These are phyloP conservation scores for Fusarium fujikuroi DNA, from an alignment of 2,329 filamentous ascomycete species.

Conservation along the genomic window DNA sequence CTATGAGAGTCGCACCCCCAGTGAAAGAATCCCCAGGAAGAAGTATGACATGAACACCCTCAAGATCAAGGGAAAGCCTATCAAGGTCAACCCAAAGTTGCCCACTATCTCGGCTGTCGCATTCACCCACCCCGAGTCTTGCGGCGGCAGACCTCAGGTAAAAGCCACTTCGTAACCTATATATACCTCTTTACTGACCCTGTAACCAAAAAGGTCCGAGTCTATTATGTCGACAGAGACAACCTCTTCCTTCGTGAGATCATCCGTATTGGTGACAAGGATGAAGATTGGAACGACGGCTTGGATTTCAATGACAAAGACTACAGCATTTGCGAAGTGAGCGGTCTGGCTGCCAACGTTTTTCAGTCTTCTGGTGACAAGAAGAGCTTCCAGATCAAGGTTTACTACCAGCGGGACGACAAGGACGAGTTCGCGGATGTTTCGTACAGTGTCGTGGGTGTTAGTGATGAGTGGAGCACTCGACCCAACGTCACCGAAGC, in stretches of 20 bases:
- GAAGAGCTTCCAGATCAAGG: background rate
- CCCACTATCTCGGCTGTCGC: background rate
- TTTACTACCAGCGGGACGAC: background rate
- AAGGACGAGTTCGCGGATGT: background rate
- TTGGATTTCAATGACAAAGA: background rate
- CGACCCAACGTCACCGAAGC: background rate
- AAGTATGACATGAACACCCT: background rate
- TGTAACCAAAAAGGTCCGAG: background rate
- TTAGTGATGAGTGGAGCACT: background rate
- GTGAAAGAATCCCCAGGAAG: background rate
- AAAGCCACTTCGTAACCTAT: rapidly evolving
- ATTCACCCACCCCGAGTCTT: background rate
- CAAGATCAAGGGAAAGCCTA: background rate
- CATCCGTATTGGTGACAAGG: background rate
- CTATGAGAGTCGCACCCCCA: background rate
- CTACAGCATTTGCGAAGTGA: background rate
- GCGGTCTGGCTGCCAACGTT: background rate
- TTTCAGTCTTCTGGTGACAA: background rate
- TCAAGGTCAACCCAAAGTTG: background rate
- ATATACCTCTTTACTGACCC: background rate
- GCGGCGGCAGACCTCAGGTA: background rate
- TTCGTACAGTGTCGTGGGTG: background rate
- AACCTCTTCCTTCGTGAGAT: background rate
- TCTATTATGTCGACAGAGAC: background rate
- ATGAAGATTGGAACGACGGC: background rate